Evolutionary conservation across 169 alveolate species (phyloP), one percentile per base, ranked within the genome.

Genomic region (Cryptosporidium xiaoi): DNA sequence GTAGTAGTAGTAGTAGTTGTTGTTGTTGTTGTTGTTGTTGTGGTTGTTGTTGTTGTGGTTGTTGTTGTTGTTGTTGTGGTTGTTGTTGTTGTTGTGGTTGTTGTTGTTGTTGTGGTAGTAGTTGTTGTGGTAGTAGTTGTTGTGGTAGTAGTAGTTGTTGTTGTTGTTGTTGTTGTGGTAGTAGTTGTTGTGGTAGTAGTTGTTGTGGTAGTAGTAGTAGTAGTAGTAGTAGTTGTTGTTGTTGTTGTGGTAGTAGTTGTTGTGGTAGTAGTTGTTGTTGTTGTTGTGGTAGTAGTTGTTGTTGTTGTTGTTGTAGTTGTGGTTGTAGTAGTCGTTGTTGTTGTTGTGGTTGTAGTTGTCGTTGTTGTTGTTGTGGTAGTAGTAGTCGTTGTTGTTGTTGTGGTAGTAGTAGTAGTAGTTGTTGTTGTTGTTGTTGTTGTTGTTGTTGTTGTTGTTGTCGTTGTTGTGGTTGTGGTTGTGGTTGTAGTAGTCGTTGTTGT

Each of bases 51-150:
- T 0, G 20, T 51, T 0, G 84, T 71, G 0, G 84, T 51, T 4
- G 84, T 48, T 15, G 66, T 71, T 8, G 84, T 51, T 5, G 84
- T 71, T 1, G 84, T 71, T 27, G n/a, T n/a, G n/a, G n/a, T n/a
- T n/a, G n/a, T n/a, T n/a, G n/a, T n/a, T n/a, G n/a, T n/a, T n/a
- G n/a, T n/a, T n/a, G n/a, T n/a, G n/a, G 84, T 36, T n/a, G 84
- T 6, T 1, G 66, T 51, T 2, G 84, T 71, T 18, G 84, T 51
- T 3, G 48, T 48, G 0, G 66, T 48, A 0, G 84, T 20, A 0
- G 84, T 71, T 1, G 84, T 20, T 0, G 46, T 44, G 0, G 68
- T 20, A 0, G 71, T 65, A 0, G 56, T 51, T 2, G 84, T 46
- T 0, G 82, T 55, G 1, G 46, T 46, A 0, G 51, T 51, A 6